Conservation (phyloP, 2,329 filamentous ascomycete species). For the Colletotrichum sp. region DNA sequence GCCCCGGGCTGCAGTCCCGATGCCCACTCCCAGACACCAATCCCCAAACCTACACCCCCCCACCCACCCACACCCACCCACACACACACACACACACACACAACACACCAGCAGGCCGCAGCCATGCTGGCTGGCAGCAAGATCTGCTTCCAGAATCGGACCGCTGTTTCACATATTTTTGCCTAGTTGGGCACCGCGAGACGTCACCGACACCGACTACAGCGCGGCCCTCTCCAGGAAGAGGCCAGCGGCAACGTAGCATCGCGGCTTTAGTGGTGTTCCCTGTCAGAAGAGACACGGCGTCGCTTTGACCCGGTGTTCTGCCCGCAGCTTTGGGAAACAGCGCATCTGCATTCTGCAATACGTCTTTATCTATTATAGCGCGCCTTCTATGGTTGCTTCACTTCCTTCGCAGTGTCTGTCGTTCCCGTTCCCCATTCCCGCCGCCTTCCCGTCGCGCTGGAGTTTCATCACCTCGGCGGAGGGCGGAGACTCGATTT, state of each 20-base stretch:
- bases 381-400: neutral
- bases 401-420: neutral
- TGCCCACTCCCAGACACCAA: no score
- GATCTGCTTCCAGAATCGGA: neutral
- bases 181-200: neutral
- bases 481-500: neutral
- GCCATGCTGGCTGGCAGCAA: neutral
- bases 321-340: neutral
- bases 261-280: neutral
- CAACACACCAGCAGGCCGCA: neutral
- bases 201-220: neutral
- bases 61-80: neutral
- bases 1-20: no score
- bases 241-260: neutral
- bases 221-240: neutral
- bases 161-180: slow-evolving; percentile 3
- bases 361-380: neutral
- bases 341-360: neutral
- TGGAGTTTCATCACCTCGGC: neutral
- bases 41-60: no score
- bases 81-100: no score
- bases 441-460: neutral
- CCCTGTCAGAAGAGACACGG: neutral
- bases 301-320: neutral
- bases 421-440: neutral